Evolutionary conservation across 352 stramenopile genomes (phyloP), one percentile per base, ranked within the genome.

Genomic region (Phytopythium vexans): DNA sequence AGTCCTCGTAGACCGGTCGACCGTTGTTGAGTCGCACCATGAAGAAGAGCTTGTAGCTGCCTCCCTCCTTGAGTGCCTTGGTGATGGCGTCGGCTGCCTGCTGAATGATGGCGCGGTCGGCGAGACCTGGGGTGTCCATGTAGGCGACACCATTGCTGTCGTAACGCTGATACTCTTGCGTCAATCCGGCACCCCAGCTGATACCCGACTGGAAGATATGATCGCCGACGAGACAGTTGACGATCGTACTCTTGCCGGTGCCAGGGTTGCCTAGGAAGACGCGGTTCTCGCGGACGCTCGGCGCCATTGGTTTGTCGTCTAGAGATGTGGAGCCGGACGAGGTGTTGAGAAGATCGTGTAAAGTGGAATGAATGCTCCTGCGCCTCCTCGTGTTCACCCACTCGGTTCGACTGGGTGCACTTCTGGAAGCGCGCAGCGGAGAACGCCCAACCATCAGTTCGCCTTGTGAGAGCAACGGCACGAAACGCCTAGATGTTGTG

Each of bases 1-100:
- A 10, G 37, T 65, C 61, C 8, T 69, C 52, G 10, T 16, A 44
- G 9, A 62, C 44, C 14, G 51, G 6, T 52, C n/a, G n/a, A n/a
- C n/a, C n/a, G n/a, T n/a, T n/a, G n/a, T n/a, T n/a, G n/a, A n/a
- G n/a, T n/a, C n/a, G 52, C 21, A 65, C 49, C 52, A 69, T 58
- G 52, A 69, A 69, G 47, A 69, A 61, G 11, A 65, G 43, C 12
- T 69, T 64, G 56, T 60, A 65, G 4, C 6, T 56, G 8, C 61
- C 61, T 5, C 41, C 41, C 21, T 64, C 21, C 7, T 49, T 56
- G 3, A 68, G 51, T 1, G 60, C 47, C 39, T 54, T 8, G 0
- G 56, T 69, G 56, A 64, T 62, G 12, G 52, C 56, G n/a, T n/a
- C n/a, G 31, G 49, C 49, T 8, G 56, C 49, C 14, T 43, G 15